A percentile compares a stretch with the other conserved stretches of the same genome.
Evolutionary conservation across 306 rosid genomes (phyloP).

Genomic region (Castanea mollissima): DNA sequence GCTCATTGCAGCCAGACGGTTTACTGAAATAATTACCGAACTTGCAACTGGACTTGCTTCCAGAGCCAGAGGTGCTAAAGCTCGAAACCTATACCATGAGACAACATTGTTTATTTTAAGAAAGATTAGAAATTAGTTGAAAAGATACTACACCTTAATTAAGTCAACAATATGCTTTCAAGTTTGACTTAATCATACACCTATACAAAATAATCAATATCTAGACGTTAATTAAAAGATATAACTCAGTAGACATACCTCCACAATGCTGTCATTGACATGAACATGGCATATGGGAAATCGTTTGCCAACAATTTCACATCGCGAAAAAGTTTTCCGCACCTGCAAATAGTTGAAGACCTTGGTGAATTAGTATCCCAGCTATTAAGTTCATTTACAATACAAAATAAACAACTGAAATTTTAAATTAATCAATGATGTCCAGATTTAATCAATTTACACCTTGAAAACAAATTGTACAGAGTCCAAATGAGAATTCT

Average conservation of each 20-base stretch:
- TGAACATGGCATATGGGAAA: conserved; percentile 95
- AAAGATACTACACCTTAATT: not conserved
- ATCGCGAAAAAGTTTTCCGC: conserved; percentile 67
- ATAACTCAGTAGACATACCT: conserved; percentile 45
- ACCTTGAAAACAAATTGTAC: not conserved
- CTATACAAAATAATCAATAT: not conserved
- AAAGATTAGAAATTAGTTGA: conserved; percentile 1
- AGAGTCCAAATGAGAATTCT: not conserved
- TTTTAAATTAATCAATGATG: not conserved
- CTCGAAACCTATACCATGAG: conserved; percentile 65
- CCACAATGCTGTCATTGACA: conserved; percentile 57
- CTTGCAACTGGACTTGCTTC: conserved; percentile 19
- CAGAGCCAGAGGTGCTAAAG: conserved; percentile 49
- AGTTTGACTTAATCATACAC: not conserved
- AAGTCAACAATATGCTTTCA: too few species aligned
- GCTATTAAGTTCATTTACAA: not conserved
- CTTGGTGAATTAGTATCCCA: not conserved
- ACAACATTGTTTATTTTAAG: conserved; percentile 6
- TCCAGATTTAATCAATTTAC: not conserved
- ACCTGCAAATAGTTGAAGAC: conserved; percentile 51
- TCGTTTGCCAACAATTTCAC: conserved; percentile 79
- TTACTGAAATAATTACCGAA: conserved; percentile 27
- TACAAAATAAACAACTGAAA: not conserved
- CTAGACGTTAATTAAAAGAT: not conserved
- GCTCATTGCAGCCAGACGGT: conserved; percentile 49